A percentile compares a stretch with the other conserved stretches of the same genome.
Evolutionary conservation across 2,329 filamentous ascomycete species (phyloP).

Genomic region (Colletotrichum liaoningense): DNA sequence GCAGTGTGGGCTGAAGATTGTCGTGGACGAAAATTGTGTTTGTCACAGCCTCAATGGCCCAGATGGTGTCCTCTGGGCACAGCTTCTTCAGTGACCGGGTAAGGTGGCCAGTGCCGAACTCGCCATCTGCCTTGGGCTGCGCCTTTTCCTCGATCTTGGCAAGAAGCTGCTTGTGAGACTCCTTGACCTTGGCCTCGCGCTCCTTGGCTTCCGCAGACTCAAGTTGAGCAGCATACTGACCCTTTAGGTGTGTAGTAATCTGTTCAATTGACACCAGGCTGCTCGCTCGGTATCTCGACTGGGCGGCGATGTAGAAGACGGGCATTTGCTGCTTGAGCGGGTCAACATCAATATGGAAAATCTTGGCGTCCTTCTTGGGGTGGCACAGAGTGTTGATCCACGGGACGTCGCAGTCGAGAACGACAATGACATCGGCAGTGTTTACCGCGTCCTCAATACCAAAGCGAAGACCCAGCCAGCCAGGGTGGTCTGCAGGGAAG

Average conservation of each 20-base stretch:
- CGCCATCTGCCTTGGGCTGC: constrained; percentile 69
- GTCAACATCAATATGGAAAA: constrained; percentile 75
- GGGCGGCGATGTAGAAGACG: constrained; percentile 76
- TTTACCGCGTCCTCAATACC: constrained; percentile 79
- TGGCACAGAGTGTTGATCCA: constrained; percentile 86
- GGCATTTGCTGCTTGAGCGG: constrained; percentile 79
- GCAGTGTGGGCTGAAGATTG: constrained; percentile 74
- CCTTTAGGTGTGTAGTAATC: constrained; percentile 70
- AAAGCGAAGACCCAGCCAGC: constrained; percentile 77
- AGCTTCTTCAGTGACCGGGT: constrained; percentile 45
- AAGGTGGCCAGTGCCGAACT: constrained; percentile 52
- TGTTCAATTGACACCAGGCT: constrained; percentile 75
- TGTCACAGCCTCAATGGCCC: constrained; percentile 82
- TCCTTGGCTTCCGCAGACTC: constrained; percentile 46
- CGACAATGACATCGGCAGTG: constrained; percentile 84
- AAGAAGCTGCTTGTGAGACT: constrained; percentile 69
- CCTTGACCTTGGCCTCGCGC: constrained; percentile 66
- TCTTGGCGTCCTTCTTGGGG: constrained; percentile 61
- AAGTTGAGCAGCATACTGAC: constrained; percentile 54
- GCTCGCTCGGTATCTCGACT: constrained; percentile 75
- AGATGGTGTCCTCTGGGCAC: constrained; percentile 70
- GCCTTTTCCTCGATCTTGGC: constrained; percentile 67
- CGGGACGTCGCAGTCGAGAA: constrained; percentile 90
- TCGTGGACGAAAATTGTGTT: constrained; percentile 75
- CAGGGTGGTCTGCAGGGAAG: constrained; percentile 78